Evolutionary conservation across 2,329 filamentous ascomycete species (phyloP), one percentile per base, ranked within the genome.

Genomic region (Chrysosphaeria jannelii): DNA sequence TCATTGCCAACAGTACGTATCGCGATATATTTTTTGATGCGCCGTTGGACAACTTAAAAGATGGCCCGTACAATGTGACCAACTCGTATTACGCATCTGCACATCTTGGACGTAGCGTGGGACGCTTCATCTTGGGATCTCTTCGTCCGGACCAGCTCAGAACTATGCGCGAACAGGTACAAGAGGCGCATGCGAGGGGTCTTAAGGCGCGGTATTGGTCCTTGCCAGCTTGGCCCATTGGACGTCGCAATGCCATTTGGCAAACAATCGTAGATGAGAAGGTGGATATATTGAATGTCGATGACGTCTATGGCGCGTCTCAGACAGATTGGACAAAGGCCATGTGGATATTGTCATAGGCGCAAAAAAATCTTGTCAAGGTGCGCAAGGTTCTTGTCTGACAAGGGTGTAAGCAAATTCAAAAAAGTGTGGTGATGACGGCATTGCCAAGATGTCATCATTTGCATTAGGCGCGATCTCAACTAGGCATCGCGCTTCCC

Each of bases 31-130:
- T 69, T 39, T 65, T 62, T 35, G 67, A 72, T 32, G 66, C 65
- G 1, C 64, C 64, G 0, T 46, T 71, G 1, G 39, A 48, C 26
- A 35, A 42, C 35, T 35, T 51, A 4, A 29, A 36, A 2, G 28
- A 30, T 6, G 34, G 33, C 8, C 18, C 19, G 0, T 67, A 53
- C 40, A 48, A 50, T 34, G 27, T 34, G 2, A 41, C 43, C 10
- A 74, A 69, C 37, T 67, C 61, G 4, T 65, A 61, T 41, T 74
- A 71, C 38, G 61, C 66, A 10, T 65, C 57, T 22, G 50, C 53
- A 3, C 51, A 56, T 10, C 65, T 72, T 35, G 41, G 39, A 10
- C 35, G 39, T 4, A 38, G 51, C 1, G 46, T 74, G 9, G 67
- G 62, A 3, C 21, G 50, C 39, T 45, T 48, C 37, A 35, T 51